Base-by-base conservation (phyloP, 2,329 filamentous ascomycete genomes). In the Fusarium napiforme region DNA sequence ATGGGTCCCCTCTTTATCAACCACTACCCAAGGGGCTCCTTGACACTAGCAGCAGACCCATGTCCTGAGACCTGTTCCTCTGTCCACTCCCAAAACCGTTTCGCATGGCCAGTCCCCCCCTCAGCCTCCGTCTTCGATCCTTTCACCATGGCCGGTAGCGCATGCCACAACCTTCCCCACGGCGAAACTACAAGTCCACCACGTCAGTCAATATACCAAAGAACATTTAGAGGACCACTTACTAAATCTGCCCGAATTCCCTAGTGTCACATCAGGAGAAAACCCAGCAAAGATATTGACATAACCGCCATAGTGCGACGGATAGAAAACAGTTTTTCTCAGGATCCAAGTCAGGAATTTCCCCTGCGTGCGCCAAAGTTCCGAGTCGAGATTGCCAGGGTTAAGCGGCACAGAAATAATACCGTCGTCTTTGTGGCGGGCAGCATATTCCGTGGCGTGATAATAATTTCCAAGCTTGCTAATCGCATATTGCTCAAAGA, bases 251-350 rank as follows among this genome's bases (percentile, higher is more conserved):
- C 76, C 76, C 7, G 62, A 68, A 4, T 73, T 64, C 11, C 77
- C 83, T 3, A 81, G 43, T 0, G 81, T 85, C 7, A 87, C 78
- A 0, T 86, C 81, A 0, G 83, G 82, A 0, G 85, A 85, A 43
- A 86, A 78, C 0, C 81, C 86, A 1, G 85, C 82, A 65, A 83
- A 89, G 2, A 88, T 72, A 65, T 85, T 82, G 0, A 86, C 86
- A 73, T 87, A 87, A 0, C 85, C 86, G 0, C 86, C 87, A 34
- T 82, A 77, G 16, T 82, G 62, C 1, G 77, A 23, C 1, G 81
- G 78, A 60, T 81, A 76, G 3, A 81, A 34, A 4, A 76, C 55
- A 1, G 72, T 72, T 7, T 67, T 60, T 10, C 66, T 71, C 4
- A 78, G 64, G 2, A 81, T 16, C 26, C 62, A 62, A 8, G 42